Base-by-base conservation (phyloP, 352 stramenopile species). In the Thraustochytrium sp. region DNA sequence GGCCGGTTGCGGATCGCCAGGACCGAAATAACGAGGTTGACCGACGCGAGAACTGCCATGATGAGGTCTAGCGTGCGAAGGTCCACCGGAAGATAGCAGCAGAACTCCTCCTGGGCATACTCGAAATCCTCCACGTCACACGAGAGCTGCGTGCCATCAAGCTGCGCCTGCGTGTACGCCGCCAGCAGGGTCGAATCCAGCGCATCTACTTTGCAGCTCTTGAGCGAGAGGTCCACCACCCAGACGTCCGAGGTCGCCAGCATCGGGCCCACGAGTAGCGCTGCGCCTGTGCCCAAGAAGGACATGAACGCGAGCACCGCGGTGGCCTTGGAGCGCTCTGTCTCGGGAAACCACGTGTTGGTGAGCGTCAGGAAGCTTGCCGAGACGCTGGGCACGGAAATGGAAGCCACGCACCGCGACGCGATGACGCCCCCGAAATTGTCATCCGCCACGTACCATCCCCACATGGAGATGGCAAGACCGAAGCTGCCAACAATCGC, bases 21-120 rank as follows among this genome's bases (percentile, higher is more conserved):
- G 23, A 53, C 8, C 9, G 36, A 54, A 56, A 75, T 2, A 3
- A 53, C 9, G n/a, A 75, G 31, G 40, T 36, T 18, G 11, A 49
- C 36, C n/a, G 31, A 23, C 5, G 63, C 16, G n/a, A 75, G 5
- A 23, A 75, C 21, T 4, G 36, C 40, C 63, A 75, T 75, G 63
- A 53, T 13, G 40, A 75, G 46, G 37, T 75, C 37, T 3, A 75
- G 46, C 8, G 37, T 16, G n/a, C 4, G n/a, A 8, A 75, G n/a
- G 37, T 75, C 37, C 4, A 75, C 63, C 4, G 63, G 63, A 3
- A 75, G 63, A 26, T 75, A 75, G 46, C 63, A 75, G 63, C 63
- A 75, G n/a, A 75, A 75, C 36, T 53, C 31, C 11, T 75, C 63
- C 46, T 53, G 16, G 5, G 63, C 63, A n/a, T 36, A 49, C 63